Percentiles rank a stretch among this genome's conserved stretches.
Conservation (phyloP, 768 basidiomycete genomes). For the Rhodotorula sphaerocarpa region DNA sequence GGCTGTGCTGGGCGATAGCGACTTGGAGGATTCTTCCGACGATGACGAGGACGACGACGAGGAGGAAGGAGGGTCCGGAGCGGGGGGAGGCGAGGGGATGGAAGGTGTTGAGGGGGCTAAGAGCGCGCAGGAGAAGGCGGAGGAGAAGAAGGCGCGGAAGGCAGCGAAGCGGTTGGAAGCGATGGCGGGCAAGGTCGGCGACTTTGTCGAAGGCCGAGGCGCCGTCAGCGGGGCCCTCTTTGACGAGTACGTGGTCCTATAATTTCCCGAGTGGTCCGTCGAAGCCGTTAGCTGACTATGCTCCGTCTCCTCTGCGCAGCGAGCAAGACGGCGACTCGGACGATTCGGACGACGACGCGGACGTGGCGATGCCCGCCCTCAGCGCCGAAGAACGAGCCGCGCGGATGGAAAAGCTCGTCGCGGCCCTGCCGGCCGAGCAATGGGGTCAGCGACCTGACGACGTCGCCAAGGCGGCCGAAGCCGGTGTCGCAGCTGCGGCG, state of each 20-base stretch:
- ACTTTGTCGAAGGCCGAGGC: constrained; percentile 85
- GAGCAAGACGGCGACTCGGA: constrained; percentile 45
- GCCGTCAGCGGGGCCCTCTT: constrained; percentile 81
- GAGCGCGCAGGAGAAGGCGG: constrained; percentile 39
- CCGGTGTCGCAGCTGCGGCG: neutral
- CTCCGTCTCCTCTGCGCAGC: constrained; percentile 43
- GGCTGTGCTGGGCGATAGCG: constrained; percentile 43
- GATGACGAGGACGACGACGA: constrained; percentile 48
- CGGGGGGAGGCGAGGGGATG: constrained; percentile 29
- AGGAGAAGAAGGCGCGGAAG: constrained; percentile 36
- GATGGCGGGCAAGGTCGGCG: constrained; percentile 74
- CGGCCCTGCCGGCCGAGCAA: constrained; percentile 66
- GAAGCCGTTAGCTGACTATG: too few species aligned
- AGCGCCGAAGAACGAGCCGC: constrained; percentile 49
- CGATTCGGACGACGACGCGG: constrained; percentile 38
- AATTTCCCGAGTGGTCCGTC: neutral
- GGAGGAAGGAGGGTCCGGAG: constrained; percentile 42
- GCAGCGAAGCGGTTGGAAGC: constrained; percentile 64
- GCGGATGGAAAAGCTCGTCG: constrained; percentile 72
- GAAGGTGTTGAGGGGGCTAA: constrained; percentile 1
- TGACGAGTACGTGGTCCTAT: constrained; percentile 60
- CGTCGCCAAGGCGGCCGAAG: neutral
- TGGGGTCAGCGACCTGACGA: constrained; percentile 58
- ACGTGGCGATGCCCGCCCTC: constrained; percentile 42
- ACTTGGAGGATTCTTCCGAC: constrained; percentile 36